Conservation (phyloP, 768 basidiomycete species). For the Boletus fagicola region DNA sequence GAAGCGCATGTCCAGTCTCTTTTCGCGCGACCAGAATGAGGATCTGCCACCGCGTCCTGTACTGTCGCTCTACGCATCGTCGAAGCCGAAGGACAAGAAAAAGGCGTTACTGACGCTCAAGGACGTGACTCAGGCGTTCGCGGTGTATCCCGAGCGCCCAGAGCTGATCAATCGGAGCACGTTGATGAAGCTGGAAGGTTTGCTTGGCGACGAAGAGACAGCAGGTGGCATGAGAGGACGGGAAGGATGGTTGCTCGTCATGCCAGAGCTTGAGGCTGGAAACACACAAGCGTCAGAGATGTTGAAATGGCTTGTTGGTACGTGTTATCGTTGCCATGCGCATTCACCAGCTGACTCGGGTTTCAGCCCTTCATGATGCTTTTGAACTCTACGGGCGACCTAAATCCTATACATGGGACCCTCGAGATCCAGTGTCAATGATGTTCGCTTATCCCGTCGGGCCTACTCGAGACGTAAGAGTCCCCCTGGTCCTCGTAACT, state of each 20-base stretch:
- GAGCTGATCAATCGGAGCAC: conserved; percentile 87
- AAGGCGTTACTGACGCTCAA: conserved; percentile 67
- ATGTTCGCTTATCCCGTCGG: conserved; percentile 97
- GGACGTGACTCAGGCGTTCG: conserved; percentile 80
- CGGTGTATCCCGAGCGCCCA: conserved; percentile 94
- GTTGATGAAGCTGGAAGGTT: conserved; percentile 88
- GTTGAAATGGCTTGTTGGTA: conserved; percentile 88
- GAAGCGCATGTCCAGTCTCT: conserved; percentile 62
- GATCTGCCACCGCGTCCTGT: conserved; percentile 38
- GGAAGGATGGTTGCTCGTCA: conserved; percentile 85
- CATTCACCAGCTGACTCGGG: conserved; percentile 10
- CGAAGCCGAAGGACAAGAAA: conserved; percentile 74
- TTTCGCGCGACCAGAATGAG: conserved; percentile 49
- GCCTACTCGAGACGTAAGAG: conserved; percentile 73
- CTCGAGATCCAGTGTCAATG: conserved; percentile 72
- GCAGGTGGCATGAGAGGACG: conserved; percentile 62
- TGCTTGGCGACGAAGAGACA: conserved; percentile 74
- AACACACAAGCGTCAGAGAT: conserved; percentile 72
- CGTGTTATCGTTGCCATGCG: conserved; percentile 25
- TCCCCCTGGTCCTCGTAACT: background rate
- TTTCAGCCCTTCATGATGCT: conserved; percentile 74
- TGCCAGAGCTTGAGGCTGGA: conserved; percentile 78
- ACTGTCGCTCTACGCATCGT: conserved; percentile 59
- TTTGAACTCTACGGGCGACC: conserved; percentile 91
- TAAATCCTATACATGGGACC: conserved; percentile 84